Base-by-base conservation (phyloP, 2,329 filamentous ascomycete genomes). In the Penicillium rolfsii region DNA sequence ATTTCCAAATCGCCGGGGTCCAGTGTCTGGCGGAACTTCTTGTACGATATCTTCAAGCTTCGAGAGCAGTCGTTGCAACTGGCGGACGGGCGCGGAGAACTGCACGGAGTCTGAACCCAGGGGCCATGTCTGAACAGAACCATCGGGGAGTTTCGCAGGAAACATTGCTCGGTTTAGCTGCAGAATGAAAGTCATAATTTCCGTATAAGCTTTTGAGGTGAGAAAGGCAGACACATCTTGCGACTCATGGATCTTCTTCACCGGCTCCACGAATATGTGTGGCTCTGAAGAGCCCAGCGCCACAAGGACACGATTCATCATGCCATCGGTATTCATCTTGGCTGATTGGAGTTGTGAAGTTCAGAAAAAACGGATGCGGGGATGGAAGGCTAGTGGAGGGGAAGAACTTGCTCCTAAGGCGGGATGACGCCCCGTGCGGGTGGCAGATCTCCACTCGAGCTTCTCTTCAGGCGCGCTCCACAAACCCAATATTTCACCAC, bases 1-100 rank as follows among this genome's bases (percentile, higher is more conserved):
- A 74, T 99, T 99, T 36, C 95, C 95, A 74, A 98, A 99, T 64
- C 95, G 85, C 56, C 94, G 84, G 19, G 94, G 93, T 14, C 93
- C 93, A 6, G 87, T 86, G 70, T 96, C 90, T 0, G 94, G 94
- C 1, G 93, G 94, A 0, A 88, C 90, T 71, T 93, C 87, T 16
- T 89, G 85, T 54, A 97, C 86, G 53, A 96, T 83, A 8, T 78
- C 78, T 55, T 86, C 85, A 14, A 96, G 80, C 52, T 81, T 84
- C 5, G 82, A 77, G 16, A 98, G 79, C 38, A 99, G 81, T 9
- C 80, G 74, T 74, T 88, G 87, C 22, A 98, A 80, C 9, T 82
- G 83, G 54, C 80, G 80, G 22, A 97, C 84, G 0, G 88, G 83
- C 1, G 83, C 80, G 40, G 86, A 83, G 73, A 77, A 80, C 55